Percentiles rank a stretch among this genome's conserved stretches.
Evolutionary conservation across 208 protist genomes (phyloP).

Genomic region (Leishmania arabica): DNA sequence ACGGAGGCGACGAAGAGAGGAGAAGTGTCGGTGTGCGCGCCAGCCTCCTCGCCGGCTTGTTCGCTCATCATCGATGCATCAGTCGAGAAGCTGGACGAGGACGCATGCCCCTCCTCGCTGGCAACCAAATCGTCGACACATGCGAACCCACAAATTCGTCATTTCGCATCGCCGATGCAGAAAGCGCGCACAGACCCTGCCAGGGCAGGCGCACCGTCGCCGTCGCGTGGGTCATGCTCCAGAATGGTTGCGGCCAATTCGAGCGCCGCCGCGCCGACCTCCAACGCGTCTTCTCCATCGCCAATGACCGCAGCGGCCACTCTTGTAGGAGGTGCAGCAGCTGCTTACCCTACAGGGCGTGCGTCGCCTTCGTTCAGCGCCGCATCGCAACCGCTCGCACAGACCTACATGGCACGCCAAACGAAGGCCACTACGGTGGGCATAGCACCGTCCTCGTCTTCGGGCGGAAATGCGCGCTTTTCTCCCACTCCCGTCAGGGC

Average conservation of each 20-base stretch:
- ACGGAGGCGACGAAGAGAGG: neutral
- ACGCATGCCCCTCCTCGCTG: neutral
- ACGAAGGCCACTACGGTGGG: neutral
- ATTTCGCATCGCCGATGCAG: neutral
- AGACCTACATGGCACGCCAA: slow-evolving; percentile 14
- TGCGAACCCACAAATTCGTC: neutral
- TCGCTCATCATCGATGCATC: neutral
- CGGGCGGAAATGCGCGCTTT: no score
- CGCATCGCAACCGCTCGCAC: slow-evolving; percentile 3
- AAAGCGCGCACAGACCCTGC: neutral
- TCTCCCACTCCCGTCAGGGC: no score
- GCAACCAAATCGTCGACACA: neutral
- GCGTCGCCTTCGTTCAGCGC: neutral
- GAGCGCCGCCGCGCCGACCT: neutral
- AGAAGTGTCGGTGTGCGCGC: neutral
- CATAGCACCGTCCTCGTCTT: neutral
- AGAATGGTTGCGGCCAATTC: neutral
- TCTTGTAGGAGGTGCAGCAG: neutral
- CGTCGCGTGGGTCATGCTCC: neutral
- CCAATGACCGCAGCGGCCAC: neutral
- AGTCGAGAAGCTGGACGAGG: neutral
- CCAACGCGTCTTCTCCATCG: neutral
- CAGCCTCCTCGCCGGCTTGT: neutral
- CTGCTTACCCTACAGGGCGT: neutral
- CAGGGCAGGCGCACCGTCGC: neutral